These are phyloP conservation scores for Tricholoma sp. DNA, from an alignment of 768 basidiomycete species.

Conservation along the genomic window DNA sequence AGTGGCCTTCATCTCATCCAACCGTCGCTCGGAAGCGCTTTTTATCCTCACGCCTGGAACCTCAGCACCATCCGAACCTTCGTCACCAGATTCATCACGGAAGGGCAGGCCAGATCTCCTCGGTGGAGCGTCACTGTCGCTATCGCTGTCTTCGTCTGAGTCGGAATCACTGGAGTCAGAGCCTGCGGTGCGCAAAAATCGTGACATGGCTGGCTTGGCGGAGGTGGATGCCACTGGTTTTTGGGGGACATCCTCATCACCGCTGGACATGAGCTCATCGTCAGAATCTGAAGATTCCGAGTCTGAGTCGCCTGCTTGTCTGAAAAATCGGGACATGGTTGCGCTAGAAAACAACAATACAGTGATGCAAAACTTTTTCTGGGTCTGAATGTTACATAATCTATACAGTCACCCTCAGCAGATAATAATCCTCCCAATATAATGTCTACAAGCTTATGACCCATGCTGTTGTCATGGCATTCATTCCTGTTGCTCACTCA, in stretches of 20 bases:
- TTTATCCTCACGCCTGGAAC: constrained; percentile 69
- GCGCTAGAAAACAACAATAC: not conserved
- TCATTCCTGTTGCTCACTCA: too few relatives aligned
- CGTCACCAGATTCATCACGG: constrained; percentile 35
- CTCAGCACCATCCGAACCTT: constrained; percentile 53
- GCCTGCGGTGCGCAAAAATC: constrained; percentile 66
- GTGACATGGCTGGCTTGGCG: constrained; percentile 65
- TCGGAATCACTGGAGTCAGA: constrained; percentile 58
- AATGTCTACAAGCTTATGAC: too few relatives aligned
- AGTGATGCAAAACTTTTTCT: not conserved
- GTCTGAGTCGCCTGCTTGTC: constrained; percentile 79
- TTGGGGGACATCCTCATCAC: constrained; percentile 57
- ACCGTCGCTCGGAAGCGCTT: constrained; percentile 86
- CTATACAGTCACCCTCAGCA: constrained; percentile 9
- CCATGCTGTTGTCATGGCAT: too few relatives aligned
- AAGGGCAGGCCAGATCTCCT: constrained; percentile 31
- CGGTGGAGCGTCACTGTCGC: constrained; percentile 39
- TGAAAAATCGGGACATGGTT: constrained; percentile 84
- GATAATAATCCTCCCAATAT: constrained; percentile 18
- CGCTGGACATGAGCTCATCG: constrained; percentile 74
- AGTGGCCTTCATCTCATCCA: constrained; percentile 92
- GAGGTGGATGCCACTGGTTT: constrained; percentile 37
- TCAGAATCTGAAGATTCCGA: constrained; percentile 68
- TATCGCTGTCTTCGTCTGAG: constrained; percentile 51
- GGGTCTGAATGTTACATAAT: not conserved